Percentiles rank a stretch among this genome's conserved stretches.
phyloP scores from a whole-genome alignment of 176 grass and related monocot genomes.

The Tuctoria greenei region DNA sequence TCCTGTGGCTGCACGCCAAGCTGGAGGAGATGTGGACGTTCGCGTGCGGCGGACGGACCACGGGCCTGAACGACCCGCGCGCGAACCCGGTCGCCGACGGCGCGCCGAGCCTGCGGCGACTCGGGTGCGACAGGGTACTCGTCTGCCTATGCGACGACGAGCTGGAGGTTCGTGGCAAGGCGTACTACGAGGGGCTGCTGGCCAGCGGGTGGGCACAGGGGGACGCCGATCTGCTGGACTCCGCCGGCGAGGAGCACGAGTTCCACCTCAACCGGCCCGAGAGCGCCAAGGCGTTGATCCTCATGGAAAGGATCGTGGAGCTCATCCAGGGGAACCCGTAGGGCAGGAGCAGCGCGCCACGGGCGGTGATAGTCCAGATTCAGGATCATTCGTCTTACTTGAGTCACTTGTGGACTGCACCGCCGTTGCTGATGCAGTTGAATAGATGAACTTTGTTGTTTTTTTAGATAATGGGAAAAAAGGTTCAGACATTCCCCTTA shows the following conservation, averaged over 20 bases:
- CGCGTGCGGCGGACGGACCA: slow-evolving; percentile 12
- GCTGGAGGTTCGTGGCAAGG: slow-evolving; percentile 7
- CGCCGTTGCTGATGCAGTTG: neutral
- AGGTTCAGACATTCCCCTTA: too few relatives aligned
- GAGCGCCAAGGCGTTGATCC: slow-evolving; percentile 15
- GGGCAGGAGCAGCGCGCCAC: neutral
- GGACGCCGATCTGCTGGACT: slow-evolving; percentile 16
- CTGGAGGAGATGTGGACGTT: slow-evolving; percentile 42
- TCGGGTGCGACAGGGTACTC: slow-evolving; percentile 25
- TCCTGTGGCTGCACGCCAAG: slow-evolving; percentile 21
- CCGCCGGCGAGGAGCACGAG: slow-evolving; percentile 35
- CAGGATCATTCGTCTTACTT: neutral
- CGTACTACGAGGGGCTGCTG: slow-evolving; percentile 32
- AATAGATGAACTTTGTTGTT: neutral
- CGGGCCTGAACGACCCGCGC: slow-evolving; percentile 32
- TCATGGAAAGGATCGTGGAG: slow-evolving; percentile 26
- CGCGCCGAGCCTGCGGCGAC: slow-evolving; percentile 31
- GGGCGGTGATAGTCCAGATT: neutral
- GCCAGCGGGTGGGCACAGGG: slow-evolving; percentile 30
- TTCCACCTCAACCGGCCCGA: slow-evolving; percentile 33
- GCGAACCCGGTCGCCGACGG: slow-evolving; percentile 41
- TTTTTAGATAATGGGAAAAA: too few relatives aligned
- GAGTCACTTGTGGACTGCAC: neutral
- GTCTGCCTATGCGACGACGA: slow-evolving; percentile 36
- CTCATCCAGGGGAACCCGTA: neutral